These are phyloP conservation scores for Sporothrix humicola DNA, from an alignment of 2,329 filamentous ascomycete genomes.

Conservation along the genomic window DNA sequence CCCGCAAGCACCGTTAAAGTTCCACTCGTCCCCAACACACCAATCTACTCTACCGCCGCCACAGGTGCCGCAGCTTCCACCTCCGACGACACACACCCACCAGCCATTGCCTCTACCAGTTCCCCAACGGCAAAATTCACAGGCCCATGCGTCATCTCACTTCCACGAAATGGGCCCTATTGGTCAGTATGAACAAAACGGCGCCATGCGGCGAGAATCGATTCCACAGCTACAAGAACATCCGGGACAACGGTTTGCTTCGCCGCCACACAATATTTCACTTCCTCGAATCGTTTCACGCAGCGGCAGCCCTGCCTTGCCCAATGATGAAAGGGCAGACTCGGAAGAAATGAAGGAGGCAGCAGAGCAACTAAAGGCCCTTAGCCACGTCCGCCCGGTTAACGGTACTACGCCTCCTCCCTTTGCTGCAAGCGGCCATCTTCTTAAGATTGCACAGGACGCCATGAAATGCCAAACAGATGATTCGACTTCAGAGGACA, in stretches of 20 bases:
- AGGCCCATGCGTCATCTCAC: constrained; percentile 23
- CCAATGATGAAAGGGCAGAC: constrained; percentile 61
- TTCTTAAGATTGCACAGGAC: constrained; percentile 36
- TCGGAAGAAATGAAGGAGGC: constrained; percentile 73
- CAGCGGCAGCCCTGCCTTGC: constrained; percentile 40
- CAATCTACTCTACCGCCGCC: constrained; percentile 31
- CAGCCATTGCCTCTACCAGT: constrained; percentile 20
- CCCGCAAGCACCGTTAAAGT: constrained; percentile 14
- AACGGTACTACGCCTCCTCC: constrained; percentile 45
- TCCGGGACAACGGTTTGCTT: constrained; percentile 22
- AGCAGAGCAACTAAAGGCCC: constrained; percentile 68
- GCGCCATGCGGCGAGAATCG: constrained; percentile 26
- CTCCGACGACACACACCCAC: constrained; percentile 30
- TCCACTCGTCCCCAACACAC: constrained; percentile 23
- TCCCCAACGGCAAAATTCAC: constrained; percentile 14
- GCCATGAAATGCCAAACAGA: constrained; percentile 35
- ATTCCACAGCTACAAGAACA: constrained; percentile 32
- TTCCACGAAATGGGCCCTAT: constrained; percentile 22
- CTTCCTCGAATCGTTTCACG: constrained; percentile 34
- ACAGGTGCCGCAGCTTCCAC: constrained; percentile 32
- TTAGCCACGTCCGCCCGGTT: constrained; percentile 66
- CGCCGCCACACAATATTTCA: neutral
- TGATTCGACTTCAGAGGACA: constrained; percentile 27
- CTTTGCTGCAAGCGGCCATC: constrained; percentile 43
- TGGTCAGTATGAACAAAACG: constrained; percentile 29